Conservation (phyloP, 306 rosid genomes). For the Vigna reflexopilosa region DNA sequence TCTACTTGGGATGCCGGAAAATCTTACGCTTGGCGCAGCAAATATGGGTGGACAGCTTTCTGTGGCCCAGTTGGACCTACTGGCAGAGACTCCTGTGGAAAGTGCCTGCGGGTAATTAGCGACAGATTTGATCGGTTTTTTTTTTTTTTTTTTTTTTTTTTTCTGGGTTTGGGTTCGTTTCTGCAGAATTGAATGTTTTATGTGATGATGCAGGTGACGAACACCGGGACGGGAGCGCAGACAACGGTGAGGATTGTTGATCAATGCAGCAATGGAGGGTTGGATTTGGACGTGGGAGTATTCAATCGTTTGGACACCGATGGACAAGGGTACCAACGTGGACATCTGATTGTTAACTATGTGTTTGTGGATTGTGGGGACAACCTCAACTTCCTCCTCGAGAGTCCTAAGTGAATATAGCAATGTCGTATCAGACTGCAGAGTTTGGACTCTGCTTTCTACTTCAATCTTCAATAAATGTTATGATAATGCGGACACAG, state of each 20-base stretch:
- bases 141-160: no score
- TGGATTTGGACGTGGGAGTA: slow-evolving; percentile 68
- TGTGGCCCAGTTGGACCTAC: slow-evolving; percentile 76
- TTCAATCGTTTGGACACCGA: slow-evolving; percentile 60
- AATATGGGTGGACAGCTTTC: slow-evolving; percentile 90
- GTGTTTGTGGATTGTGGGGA: slow-evolving; percentile 64
- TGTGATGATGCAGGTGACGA: slow-evolving; percentile 60
- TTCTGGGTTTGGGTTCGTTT: no score
- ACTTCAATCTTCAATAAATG: no score
- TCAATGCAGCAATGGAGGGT: slow-evolving; percentile 74
- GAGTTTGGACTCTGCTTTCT: background rate
- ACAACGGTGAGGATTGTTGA: slow-evolving; percentile 69
- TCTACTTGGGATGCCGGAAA: slow-evolving; percentile 77
- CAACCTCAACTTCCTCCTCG: slow-evolving; percentile 13
- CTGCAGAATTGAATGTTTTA: no score
- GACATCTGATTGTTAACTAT: slow-evolving; percentile 62
- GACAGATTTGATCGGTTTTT: no score
- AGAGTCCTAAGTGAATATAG: background rate
- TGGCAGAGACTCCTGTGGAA: slow-evolving; percentile 74
- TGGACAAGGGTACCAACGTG: slow-evolving; percentile 53
- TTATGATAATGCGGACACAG: no score
- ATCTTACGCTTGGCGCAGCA: slow-evolving; percentile 73
- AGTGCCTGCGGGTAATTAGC: slow-evolving; percentile 58
- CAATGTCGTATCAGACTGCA: background rate
- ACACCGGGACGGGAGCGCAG: slow-evolving; percentile 54